Percentiles rank a stretch among this genome's conserved stretches.
Evolutionary conservation across 1,139 yeast genomes (phyloP).

Genomic region (Diutina siamensis): DNA sequence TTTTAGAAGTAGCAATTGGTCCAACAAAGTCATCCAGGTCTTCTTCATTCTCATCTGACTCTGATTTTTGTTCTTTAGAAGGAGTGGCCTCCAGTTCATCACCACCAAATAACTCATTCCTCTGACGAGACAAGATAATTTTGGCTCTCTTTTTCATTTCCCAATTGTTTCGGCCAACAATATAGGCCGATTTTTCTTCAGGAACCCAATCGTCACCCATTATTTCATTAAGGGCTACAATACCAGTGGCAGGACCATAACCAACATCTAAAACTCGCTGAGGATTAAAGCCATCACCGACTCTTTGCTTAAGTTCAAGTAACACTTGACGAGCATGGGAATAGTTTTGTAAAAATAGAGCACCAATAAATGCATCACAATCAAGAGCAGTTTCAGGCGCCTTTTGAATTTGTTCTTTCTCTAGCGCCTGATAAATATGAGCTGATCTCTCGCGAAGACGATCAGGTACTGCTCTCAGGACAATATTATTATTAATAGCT

Average conservation of each 20-base stretch:
- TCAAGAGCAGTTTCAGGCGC: conserved; percentile 47
- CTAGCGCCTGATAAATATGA: conserved; percentile 30
- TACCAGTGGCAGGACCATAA: conserved; percentile 88
- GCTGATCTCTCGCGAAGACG: conserved; percentile 46
- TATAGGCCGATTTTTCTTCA: conserved; percentile 53
- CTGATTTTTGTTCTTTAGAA: conserved; percentile 8
- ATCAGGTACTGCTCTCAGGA: conserved; percentile 43
- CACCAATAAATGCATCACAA: conserved; percentile 74
- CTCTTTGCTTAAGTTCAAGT: conserved; percentile 50
- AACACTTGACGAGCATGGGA: conserved; percentile 61
- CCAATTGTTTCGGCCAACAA: conserved; percentile 47
- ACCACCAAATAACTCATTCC: conserved; percentile 31
- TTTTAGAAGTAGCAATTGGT: conserved; percentile 45
- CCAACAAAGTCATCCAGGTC: conserved; percentile 30
- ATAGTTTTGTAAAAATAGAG: conserved; percentile 77
- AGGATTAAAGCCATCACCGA: conserved; percentile 45
- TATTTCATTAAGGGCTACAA: conserved; percentile 76
- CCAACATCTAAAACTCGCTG: conserved; percentile 66
- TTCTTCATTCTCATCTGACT: conserved; percentile 5
- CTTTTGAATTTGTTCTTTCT: conserved; percentile 39
- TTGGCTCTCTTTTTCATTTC: conserved; percentile 79
- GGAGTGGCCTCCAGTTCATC: conserved; percentile 7
- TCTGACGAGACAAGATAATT: conserved; percentile 59
- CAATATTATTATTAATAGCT: conserved; percentile 48
- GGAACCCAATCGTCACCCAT: conserved; percentile 57